Conservation (phyloP, 2,329 filamentous ascomycete genomes). For the Claviceps pazoutovae region DNA sequence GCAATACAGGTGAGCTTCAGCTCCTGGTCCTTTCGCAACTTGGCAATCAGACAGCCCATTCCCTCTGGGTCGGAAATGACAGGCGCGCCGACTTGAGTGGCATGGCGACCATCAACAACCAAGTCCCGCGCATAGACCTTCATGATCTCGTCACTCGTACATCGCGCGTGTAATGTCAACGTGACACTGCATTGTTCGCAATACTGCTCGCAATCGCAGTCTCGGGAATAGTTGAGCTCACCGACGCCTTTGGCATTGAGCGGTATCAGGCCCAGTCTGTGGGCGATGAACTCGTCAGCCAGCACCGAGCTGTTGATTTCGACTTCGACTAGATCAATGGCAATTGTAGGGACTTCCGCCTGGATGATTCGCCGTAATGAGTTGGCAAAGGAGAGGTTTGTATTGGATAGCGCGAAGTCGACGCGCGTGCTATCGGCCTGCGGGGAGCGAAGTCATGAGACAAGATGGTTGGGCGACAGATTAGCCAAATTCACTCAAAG, state of each 20-base stretch:
- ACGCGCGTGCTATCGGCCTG: constrained; percentile 71
- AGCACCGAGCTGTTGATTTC: constrained; percentile 90
- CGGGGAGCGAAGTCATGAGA: neutral
- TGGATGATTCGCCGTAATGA: constrained; percentile 81
- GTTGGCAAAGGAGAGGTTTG: constrained; percentile 86
- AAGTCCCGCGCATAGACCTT: constrained; percentile 88
- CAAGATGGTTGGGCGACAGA: neutral
- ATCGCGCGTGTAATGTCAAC: constrained; percentile 72
- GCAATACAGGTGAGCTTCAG: constrained; percentile 82
- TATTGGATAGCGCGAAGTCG: constrained; percentile 81
- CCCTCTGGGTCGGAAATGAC: constrained; percentile 73
- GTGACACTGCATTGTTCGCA: constrained; percentile 85
- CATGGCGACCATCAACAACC: constrained; percentile 53
- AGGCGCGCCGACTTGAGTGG: constrained; percentile 67
- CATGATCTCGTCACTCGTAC: constrained; percentile 76
- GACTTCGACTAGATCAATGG: constrained; percentile 89
- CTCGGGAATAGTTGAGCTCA: constrained; percentile 71
- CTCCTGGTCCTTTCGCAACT: constrained; percentile 80
- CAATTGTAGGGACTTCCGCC: constrained; percentile 85
- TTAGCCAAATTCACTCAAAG: neutral
- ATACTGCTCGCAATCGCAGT: constrained; percentile 93
- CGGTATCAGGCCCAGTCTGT: constrained; percentile 81
- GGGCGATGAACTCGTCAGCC: constrained; percentile 88
- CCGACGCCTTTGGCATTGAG: constrained; percentile 75
- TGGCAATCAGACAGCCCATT: constrained; percentile 74